Base-by-base conservation (phyloP, 2,329 filamentous ascomycete genomes). In the Incumbomyces lentus region DNA sequence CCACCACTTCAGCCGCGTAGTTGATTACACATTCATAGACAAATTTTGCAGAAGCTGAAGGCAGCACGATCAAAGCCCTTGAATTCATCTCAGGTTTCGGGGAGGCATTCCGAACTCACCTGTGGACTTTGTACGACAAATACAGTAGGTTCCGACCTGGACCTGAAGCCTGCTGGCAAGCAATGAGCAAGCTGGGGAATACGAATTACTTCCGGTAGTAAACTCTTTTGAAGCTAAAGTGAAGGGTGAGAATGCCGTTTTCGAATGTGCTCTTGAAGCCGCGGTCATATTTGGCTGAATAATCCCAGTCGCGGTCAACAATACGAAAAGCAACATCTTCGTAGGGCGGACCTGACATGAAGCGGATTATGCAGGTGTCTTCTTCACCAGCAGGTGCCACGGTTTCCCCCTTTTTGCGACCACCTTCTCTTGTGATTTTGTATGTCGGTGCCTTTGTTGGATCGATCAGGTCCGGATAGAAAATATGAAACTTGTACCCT, bases 401-500 rank as follows among this genome's bases (percentile, higher is more conserved):
- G 10, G 88, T 94, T 66, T 98, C 86, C 18, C 92, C 92, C 49
- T 86, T 79, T 62, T 85, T 84, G 49, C 92, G 76, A 13, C 92
- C 92, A 60, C 92, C 81, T 66, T 96, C 92, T 34, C 92, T 82
- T 60, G 95, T 86, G 55, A 98, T 96, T 62, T 86, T 86, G 68
- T 93, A 98, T 0, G 89, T 96, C 8, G 92, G 92, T 1, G 92
- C 89, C 66, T 89, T 95, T 29, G 82, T 79, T 68, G 90, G 94
- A 70, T 96, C 89, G 59, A 96, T 87, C 29, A 98, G 78, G 58
- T 98, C 92, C 0, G 92, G 92, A 61, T 98, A 98, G 68, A 98
- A 98, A 43, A 98, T 90, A 68, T 98, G 96, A 75, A 98, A 98
- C 64, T 94, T 95, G 74, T 98, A 98, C 47, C 92, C 92, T 64